These are phyloP conservation scores for Cylindrotheca closterium DNA, from an alignment of 108 stramenopile species.

Conservation along the genomic window DNA sequence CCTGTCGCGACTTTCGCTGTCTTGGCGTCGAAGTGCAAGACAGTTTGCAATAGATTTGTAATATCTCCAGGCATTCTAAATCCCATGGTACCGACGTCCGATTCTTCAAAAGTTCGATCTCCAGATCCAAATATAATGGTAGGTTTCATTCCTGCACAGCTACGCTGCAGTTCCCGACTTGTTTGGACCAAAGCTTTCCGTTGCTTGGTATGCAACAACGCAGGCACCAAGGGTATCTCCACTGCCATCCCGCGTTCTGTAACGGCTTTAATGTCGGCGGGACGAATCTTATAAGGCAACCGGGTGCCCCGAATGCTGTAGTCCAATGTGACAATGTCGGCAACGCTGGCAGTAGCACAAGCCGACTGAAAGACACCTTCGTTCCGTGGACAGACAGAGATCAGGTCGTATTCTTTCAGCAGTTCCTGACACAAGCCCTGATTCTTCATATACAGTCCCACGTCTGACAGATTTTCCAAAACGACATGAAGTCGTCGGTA, in stretches of 20 bases:
- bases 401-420: slow-evolving; percentile 61
- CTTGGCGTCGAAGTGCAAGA: slow-evolving; percentile 28
- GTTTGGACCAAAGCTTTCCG: slow-evolving; percentile 60
- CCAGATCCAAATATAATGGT: slow-evolving; percentile 65
- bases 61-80: slow-evolving; percentile 60
- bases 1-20: slow-evolving; percentile 11
- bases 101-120: slow-evolving; percentile 45
- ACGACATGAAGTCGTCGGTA: slow-evolving; percentile 63
- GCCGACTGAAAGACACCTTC: slow-evolving; percentile 61
- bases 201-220: slow-evolving; percentile 52
- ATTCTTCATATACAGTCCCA: slow-evolving; percentile 29
- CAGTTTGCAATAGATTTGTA: slow-evolving; percentile 32
- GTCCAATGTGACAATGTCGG: slow-evolving; percentile 65
- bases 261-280: slow-evolving; percentile 46
- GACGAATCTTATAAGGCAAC: slow-evolving; percentile 58
- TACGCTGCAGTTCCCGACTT: slow-evolving; percentile 45
- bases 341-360: slow-evolving; percentile 43
- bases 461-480: slow-evolving; percentile 69
- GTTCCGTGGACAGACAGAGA: slow-evolving; percentile 69
- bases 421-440: slow-evolving; percentile 19
- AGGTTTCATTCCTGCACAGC: slow-evolving; percentile 40
- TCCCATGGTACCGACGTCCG: slow-evolving; percentile 59
- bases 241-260: slow-evolving; percentile 50
- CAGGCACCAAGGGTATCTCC: slow-evolving; percentile 68
- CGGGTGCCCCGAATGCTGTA: slow-evolving; percentile 59